phyloP scores from a whole-genome alignment of 2,329 filamentous ascomycete species.

The Aureobasidium sp. region DNA sequence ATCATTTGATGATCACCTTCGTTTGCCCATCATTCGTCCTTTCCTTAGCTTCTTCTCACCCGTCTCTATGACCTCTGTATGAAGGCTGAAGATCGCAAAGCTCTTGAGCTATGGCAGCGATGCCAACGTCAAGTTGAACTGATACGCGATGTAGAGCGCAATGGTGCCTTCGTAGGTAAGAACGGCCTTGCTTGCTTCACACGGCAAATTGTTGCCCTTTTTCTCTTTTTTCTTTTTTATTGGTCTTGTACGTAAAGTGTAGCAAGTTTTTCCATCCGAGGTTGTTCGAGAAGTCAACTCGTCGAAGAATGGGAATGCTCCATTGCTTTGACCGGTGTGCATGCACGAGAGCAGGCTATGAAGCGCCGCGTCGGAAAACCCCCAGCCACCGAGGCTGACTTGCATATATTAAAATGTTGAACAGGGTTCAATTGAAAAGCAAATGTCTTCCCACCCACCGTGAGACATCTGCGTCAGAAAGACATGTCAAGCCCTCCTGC shows the following conservation, averaged over 20 bases:
- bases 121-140: too few relatives aligned
- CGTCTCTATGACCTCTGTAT: not conserved
- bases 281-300: too few relatives aligned
- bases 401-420: constrained; percentile 6
- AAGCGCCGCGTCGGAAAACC: not conserved
- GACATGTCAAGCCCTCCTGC: not conserved
- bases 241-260: too few relatives aligned
- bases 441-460: not conserved
- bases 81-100: not conserved
- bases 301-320: not conserved
- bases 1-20: not conserved
- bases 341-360: not conserved
- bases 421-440: too few relatives aligned
- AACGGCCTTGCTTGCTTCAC: too few relatives aligned
- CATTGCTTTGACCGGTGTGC: not conserved
- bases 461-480: not conserved
- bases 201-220: too few relatives aligned
- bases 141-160: too few relatives aligned
- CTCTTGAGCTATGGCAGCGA: too few relatives aligned
- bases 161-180: too few relatives aligned
- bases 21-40: not conserved
- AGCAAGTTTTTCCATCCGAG: too few relatives aligned
- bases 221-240: too few relatives aligned
- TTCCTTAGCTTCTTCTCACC: not conserved
- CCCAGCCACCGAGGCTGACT: constrained; percentile 10